Evolutionary conservation across 2,329 filamentous ascomycete genomes (phyloP).

Genomic region (Aspergillus sp.): DNA sequence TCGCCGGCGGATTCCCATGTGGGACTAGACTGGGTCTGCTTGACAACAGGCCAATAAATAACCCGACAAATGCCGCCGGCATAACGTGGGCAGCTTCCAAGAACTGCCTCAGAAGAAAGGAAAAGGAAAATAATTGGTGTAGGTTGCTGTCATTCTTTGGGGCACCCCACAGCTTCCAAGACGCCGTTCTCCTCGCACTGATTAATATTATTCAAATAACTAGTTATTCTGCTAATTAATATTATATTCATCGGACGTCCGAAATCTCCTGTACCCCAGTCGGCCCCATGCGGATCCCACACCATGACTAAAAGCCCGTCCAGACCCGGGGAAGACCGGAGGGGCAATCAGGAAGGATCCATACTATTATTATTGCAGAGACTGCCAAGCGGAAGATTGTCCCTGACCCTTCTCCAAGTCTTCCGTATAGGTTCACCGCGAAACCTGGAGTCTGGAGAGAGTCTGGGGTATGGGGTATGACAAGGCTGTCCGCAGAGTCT

Average conservation of each 20-base stretch:
- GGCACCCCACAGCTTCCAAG: neutral
- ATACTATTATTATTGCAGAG: neutral
- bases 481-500: neutral
- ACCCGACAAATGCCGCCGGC: neutral
- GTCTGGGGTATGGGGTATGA: neutral
- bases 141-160: neutral
- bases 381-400: neutral
- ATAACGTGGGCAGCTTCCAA: conserved; percentile 1
- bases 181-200: too few relatives aligned
- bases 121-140: too few relatives aligned
- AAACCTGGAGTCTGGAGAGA: neutral
- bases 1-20: conserved; percentile 16
- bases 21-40: conserved; percentile 10
- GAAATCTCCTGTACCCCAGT: neutral
- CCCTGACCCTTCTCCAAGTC: neutral
- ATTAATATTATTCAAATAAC: too few relatives aligned
- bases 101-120: neutral
- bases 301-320: neutral
- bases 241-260: neutral
- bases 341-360: neutral
- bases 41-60: neutral
- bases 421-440: neutral
- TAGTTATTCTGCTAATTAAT: too few relatives aligned
- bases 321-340: neutral
- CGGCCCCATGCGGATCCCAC: neutral